Evolutionary conservation across 1,284 basidiomycete genomes (phyloP).

Genomic region (Pterulicium gracile): DNA sequence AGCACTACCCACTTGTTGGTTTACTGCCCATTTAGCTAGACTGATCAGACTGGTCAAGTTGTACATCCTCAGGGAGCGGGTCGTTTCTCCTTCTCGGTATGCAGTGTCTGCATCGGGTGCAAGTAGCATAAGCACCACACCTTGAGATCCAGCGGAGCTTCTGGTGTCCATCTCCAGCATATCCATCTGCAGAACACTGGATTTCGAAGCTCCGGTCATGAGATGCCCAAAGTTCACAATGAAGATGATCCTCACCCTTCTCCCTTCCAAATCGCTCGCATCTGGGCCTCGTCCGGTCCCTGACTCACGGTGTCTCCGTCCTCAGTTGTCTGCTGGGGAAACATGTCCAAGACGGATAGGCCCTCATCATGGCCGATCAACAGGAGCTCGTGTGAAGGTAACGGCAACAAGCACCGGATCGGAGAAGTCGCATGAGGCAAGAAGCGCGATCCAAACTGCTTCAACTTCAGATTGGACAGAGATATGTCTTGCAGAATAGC

Average conservation of each 20-base stretch:
- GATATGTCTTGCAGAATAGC: slow-evolving; percentile 37
- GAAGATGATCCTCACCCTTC: slow-evolving; percentile 54
- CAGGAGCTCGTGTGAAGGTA: slow-evolving; percentile 49
- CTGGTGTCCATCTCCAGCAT: slow-evolving; percentile 57
- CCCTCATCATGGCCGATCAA: slow-evolving; percentile 70
- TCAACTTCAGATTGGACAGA: slow-evolving; percentile 54
- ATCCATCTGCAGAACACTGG: slow-evolving; percentile 64
- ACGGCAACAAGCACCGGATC: slow-evolving; percentile 62
- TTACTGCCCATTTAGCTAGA: slow-evolving; percentile 60
- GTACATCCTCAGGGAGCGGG: slow-evolving; percentile 64
- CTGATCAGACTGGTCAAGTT: slow-evolving; percentile 63
- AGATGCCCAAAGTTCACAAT: slow-evolving; percentile 5
- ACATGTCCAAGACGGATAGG: slow-evolving; percentile 69
- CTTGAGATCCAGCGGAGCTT: slow-evolving; percentile 50
- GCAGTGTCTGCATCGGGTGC: slow-evolving; percentile 43
- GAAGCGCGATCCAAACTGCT: slow-evolving; percentile 73
- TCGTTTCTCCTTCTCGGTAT: slow-evolving; percentile 36
- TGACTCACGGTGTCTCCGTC: slow-evolving; percentile 34
- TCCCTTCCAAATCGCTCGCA: slow-evolving; percentile 58
- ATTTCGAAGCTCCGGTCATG: background rate
- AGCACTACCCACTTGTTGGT: slow-evolving; percentile 41
- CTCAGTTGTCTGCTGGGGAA: slow-evolving; percentile 53
- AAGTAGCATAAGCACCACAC: slow-evolving; percentile 64
- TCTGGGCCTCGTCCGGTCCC: slow-evolving; percentile 59
- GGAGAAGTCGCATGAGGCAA: slow-evolving; percentile 65